A percentile compares a stretch with the other conserved stretches of the same genome.
Evolutionary conservation across 164 flowering plant genomes (phyloP).

Genomic region (Stephania yunnanensis): DNA sequence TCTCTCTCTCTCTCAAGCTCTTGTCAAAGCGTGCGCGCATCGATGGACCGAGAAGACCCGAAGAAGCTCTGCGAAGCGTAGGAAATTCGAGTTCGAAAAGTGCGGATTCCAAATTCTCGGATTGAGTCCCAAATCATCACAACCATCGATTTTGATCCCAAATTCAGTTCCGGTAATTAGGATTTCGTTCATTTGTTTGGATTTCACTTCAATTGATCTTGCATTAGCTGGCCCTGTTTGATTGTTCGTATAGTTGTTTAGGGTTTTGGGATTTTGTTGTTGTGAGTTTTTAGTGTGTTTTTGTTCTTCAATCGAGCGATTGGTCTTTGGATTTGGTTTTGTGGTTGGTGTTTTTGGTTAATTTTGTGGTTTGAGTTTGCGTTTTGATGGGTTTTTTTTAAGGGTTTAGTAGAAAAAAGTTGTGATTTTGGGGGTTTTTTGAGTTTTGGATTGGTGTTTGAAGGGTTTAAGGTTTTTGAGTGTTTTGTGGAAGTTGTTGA

Average conservation of each 20-base stretch:
- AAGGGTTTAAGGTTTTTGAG: constrained; percentile 5
- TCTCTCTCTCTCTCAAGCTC: background rate
- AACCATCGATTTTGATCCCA: background rate
- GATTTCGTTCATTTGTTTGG: background rate
- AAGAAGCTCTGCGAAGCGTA: background rate
- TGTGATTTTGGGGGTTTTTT: background rate
- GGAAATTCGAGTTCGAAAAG: background rate
- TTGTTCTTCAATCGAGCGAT: background rate
- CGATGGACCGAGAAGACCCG: background rate
- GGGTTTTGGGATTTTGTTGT: background rate
- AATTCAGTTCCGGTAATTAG: background rate
- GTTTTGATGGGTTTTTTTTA: background rate
- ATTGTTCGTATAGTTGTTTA: background rate
- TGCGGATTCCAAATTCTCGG: background rate
- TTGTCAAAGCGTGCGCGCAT: background rate
- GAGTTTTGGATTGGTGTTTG: background rate
- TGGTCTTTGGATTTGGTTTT: background rate
- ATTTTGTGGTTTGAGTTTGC: background rate
- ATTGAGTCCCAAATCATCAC: background rate
- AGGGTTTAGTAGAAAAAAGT: background rate
- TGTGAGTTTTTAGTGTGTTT: background rate
- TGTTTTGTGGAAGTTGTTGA: background rate
- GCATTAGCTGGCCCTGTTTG: background rate
- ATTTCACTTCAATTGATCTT: background rate
- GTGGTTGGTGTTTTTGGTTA: background rate